These are phyloP conservation scores for Stropharia rugosoannulata DNA, from an alignment of 768 basidiomycete genomes.

Conservation along the genomic window DNA sequence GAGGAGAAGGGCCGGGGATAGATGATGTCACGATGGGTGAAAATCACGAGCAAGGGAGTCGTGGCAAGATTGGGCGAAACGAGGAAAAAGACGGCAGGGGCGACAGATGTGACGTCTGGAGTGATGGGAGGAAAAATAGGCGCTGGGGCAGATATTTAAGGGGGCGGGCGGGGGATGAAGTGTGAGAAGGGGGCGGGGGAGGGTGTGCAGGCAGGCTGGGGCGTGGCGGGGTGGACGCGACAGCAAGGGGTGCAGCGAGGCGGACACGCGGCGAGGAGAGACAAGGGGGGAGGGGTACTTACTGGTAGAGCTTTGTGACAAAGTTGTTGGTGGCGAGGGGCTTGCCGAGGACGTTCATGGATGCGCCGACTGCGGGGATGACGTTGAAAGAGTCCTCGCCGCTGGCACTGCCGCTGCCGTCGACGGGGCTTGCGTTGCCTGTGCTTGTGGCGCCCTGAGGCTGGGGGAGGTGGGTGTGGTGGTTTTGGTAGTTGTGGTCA, in stretches of 20 bases:
- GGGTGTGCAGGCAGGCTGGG: no score
- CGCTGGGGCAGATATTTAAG: no score
- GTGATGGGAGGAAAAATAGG: no score
- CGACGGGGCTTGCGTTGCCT: slow-evolving; percentile 38
- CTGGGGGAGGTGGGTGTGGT: slow-evolving; percentile 35
- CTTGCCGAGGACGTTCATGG: slow-evolving; percentile 64
- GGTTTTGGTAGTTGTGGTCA: slow-evolving; percentile 53
- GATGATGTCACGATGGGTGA: no score
- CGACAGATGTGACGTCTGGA: no score
- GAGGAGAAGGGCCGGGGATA: slow-evolving; percentile 9
- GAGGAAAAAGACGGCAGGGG: no score
- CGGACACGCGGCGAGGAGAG: neutral
- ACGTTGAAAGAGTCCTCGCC: slow-evolving; percentile 32
- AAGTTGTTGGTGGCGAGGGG: slow-evolving; percentile 78
- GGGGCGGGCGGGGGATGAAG: no score
- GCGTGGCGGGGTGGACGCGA: no score
- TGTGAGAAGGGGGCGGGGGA: no score
- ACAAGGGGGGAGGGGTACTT: slow-evolving; percentile 30
- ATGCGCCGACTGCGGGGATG: slow-evolving; percentile 31
- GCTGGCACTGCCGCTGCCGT: slow-evolving; percentile 48
- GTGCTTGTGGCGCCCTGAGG: slow-evolving; percentile 40
- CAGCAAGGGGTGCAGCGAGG: neutral
- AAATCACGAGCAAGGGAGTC: no score
- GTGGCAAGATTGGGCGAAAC: no score
- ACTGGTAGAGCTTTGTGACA: slow-evolving; percentile 88